phyloP scores from a whole-genome alignment of 495 filamentous ascomycete species.

The Aspergillus egyptiacus region DNA sequence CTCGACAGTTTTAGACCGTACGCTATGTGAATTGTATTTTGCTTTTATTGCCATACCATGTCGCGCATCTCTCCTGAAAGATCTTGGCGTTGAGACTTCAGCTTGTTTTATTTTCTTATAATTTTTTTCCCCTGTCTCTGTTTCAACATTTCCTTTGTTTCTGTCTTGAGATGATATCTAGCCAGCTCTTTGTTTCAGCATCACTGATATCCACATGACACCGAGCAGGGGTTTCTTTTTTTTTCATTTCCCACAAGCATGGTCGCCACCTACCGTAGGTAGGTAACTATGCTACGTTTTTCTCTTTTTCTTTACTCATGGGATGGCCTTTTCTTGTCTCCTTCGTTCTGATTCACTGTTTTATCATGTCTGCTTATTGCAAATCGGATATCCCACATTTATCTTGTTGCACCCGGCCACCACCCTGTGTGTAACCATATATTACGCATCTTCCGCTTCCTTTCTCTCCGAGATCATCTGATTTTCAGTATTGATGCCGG shows the following conservation, averaged over 20 bases:
- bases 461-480: not conserved
- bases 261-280: not conserved
- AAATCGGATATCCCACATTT: conserved; percentile 40
- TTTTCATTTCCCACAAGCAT: conserved; percentile 11
- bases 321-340: conserved; percentile 10
- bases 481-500: conserved; percentile 24
- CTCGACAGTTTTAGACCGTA: conserved; percentile 36
- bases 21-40: conserved; percentile 28
- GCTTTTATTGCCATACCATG: conserved; percentile 23
- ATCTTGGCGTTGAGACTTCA: conserved; percentile 44
- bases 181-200: conserved; percentile 36
- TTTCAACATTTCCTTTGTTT: conserved; percentile 15
- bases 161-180: conserved; percentile 40
- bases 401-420: conserved; percentile 23
- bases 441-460: conserved; percentile 25
- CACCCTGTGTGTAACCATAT: conserved; percentile 37
- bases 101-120: conserved; percentile 27
- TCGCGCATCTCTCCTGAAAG: conserved; percentile 26
- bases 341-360: conserved; percentile 11
- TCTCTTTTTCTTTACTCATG: conserved; percentile 7
- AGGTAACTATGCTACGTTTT: not conserved
- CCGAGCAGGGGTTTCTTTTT: conserved; percentile 28
- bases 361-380: conserved; percentile 26
- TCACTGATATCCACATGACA: conserved; percentile 34
- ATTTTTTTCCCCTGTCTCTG: conserved; percentile 18